A percentile compares a stretch with the other conserved stretches of the same genome.
phyloP scores from a whole-genome alignment of 2,329 filamentous ascomycete genomes.

The Neurospora sp. region DNA sequence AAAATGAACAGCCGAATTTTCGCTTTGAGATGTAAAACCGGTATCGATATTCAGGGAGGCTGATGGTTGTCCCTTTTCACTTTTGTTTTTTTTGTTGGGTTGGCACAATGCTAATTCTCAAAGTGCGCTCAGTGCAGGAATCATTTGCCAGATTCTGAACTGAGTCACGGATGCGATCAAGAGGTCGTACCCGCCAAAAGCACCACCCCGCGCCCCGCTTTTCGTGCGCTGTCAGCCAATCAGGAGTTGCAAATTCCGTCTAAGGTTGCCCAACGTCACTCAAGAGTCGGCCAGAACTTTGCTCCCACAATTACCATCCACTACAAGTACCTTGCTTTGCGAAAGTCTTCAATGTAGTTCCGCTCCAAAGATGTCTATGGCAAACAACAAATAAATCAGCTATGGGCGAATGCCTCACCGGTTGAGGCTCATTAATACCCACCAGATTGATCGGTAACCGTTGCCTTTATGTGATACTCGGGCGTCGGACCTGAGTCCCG shows the following conservation, averaged over 20 bases:
- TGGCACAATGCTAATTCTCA: neutral
- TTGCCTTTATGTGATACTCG: neutral
- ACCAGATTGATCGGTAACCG: neutral
- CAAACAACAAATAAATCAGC: neutral
- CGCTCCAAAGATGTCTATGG: neutral
- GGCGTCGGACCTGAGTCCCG: neutral
- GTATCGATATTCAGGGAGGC: neutral
- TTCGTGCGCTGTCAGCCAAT: constrained; percentile 5
- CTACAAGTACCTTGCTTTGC: neutral
- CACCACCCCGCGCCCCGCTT: constrained; percentile 15
- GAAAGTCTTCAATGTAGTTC: neutral
- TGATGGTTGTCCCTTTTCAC: neutral
- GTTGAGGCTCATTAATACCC: neutral
- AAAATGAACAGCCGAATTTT: neutral
- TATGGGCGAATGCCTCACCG: neutral
- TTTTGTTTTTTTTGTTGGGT: neutral
- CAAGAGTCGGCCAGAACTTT: neutral
- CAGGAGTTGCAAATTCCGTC: neutral
- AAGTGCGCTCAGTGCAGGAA: neutral
- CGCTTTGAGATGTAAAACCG: neutral
- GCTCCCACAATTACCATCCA: neutral
- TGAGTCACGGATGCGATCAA: constrained; percentile 11
- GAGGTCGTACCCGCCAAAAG: constrained; percentile 5
- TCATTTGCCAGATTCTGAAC: constrained; percentile 4
- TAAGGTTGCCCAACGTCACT: neutral